A percentile compares a stretch with the other conserved stretches of the same genome.
Conservation (phyloP, 164 flowering plant species). For the Vitis labrusca region DNA sequence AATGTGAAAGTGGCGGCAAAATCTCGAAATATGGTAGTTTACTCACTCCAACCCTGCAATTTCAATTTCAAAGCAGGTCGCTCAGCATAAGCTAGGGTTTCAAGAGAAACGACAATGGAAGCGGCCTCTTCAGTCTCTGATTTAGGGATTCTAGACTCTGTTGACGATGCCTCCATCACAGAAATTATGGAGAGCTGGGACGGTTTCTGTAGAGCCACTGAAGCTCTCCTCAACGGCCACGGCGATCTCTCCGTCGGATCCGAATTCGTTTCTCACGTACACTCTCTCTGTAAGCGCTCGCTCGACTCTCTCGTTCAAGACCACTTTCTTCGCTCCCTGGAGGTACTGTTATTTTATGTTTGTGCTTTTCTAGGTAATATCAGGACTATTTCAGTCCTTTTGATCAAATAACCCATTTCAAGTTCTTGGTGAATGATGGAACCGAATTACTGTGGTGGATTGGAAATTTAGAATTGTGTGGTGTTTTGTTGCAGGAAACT, state of each 20-base stretch:
- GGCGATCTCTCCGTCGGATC: constrained; percentile 40
- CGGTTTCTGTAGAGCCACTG: constrained; percentile 50
- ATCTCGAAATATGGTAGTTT: too few species aligned
- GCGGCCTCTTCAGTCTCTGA: constrained; percentile 29
- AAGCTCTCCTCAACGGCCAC: constrained; percentile 44
- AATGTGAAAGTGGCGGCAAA: background rate
- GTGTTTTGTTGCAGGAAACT: constrained; percentile 48
- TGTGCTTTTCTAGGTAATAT: background rate
- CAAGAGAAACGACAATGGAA: constrained; percentile 16
- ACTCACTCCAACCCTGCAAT: too few species aligned
- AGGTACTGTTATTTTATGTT: constrained; percentile 35
- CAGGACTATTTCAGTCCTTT: background rate
- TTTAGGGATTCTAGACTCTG: constrained; percentile 47
- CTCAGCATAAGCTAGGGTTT: background rate
- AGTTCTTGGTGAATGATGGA: background rate
- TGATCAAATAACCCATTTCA: background rate
- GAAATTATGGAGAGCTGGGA: constrained; percentile 68
- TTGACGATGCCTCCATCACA: constrained; percentile 40
- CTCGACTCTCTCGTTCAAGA: constrained; percentile 63
- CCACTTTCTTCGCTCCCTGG: constrained; percentile 62
- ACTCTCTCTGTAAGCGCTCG: constrained; percentile 55
- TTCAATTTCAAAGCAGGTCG: background rate
- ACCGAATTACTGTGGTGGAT: background rate
- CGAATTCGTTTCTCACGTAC: constrained; percentile 50
- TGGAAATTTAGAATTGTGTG: background rate